These are phyloP conservation scores for Pseudozyma sp. DNA, from an alignment of 1,284 basidiomycete species.

Conservation along the genomic window DNA sequence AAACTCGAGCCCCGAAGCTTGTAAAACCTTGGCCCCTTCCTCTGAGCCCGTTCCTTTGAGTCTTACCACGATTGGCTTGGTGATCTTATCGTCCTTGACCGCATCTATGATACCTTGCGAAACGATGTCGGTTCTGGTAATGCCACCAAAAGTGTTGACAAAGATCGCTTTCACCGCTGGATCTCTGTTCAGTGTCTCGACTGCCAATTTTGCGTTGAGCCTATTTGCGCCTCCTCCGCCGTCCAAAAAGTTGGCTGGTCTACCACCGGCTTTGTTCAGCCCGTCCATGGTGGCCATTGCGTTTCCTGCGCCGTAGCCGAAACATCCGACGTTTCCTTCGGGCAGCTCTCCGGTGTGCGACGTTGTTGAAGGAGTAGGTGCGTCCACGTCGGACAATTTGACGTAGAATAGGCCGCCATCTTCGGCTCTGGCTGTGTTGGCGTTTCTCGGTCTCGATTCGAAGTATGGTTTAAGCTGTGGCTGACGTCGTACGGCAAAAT, in stretches of 20 bases:
- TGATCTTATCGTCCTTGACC: constrained; percentile 51
- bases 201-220: constrained; percentile 50
- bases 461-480: constrained; percentile 39
- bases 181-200: constrained; percentile 56
- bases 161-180: constrained; percentile 56
- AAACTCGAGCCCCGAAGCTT: constrained; percentile 38
- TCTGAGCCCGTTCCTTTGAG: constrained; percentile 55
- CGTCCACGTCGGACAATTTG: constrained; percentile 40
- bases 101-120: constrained; percentile 59
- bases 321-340: constrained; percentile 55
- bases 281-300: constrained; percentile 63
- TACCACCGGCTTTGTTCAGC: constrained; percentile 43
- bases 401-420: constrained; percentile 57
- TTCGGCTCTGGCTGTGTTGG: constrained; percentile 45
- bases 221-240: constrained; percentile 58
- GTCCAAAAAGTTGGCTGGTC: constrained; percentile 60
- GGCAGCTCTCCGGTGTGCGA: constrained; percentile 7
- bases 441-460: constrained; percentile 27
- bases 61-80: constrained; percentile 53
- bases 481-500: constrained; percentile 49
- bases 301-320: constrained; percentile 61
- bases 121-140: constrained; percentile 55
- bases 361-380: constrained; percentile 15
- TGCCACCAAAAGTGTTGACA: constrained; percentile 59
- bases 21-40: constrained; percentile 45